Percentiles rank a stretch among this genome's conserved stretches.
These are phyloP conservation scores for Pseudocercospora macadamiae DNA, from an alignment of 2,329 filamentous ascomycete species.

Conservation along the genomic window DNA sequence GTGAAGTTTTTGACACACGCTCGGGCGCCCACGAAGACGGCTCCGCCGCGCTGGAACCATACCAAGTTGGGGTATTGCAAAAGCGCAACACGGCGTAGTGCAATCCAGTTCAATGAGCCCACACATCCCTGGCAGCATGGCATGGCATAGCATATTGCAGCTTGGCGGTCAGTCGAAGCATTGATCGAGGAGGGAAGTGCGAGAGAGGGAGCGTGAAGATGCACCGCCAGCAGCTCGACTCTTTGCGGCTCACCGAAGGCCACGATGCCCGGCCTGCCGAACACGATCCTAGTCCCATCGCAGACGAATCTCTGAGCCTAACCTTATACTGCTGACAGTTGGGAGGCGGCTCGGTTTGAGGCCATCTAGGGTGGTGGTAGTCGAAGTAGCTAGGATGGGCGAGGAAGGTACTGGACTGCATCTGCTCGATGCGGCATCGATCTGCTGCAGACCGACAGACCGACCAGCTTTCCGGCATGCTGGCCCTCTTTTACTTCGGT, in stretches of 20 bases:
- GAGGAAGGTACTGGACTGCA: conserved; percentile 2
- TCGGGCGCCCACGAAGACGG: conserved; percentile 21
- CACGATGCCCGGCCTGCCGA: conserved; percentile 17
- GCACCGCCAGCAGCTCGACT: conserved; percentile 6
- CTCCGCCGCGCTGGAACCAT: conserved; percentile 18
- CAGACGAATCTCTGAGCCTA: conserved; percentile 20
- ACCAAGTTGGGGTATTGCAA: conserved; percentile 28
- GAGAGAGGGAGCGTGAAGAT: neutral
- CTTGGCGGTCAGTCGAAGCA: conserved; percentile 1
- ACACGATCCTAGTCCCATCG: conserved; percentile 15
- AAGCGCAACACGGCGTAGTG: conserved; percentile 11
- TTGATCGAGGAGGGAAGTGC: neutral
- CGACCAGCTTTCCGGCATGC: neutral
- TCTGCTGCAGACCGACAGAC: conserved; percentile 6
- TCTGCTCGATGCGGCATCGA: conserved; percentile 1
- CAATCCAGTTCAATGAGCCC: conserved; percentile 7
- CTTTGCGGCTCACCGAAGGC: conserved; percentile 11
- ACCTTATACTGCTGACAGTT: conserved; percentile 28
- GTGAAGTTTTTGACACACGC: conserved; percentile 31
- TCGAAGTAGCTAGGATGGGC: neutral
- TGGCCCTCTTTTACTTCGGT: neutral
- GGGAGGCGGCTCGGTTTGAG: neutral
- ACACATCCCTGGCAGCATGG: conserved; percentile 9
- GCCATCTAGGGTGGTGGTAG: neutral
- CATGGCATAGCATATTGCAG: neutral